These are phyloP conservation scores for Stylosanthes scabra DNA, from an alignment of 331 rosid genomes.

Conservation along the genomic window DNA sequence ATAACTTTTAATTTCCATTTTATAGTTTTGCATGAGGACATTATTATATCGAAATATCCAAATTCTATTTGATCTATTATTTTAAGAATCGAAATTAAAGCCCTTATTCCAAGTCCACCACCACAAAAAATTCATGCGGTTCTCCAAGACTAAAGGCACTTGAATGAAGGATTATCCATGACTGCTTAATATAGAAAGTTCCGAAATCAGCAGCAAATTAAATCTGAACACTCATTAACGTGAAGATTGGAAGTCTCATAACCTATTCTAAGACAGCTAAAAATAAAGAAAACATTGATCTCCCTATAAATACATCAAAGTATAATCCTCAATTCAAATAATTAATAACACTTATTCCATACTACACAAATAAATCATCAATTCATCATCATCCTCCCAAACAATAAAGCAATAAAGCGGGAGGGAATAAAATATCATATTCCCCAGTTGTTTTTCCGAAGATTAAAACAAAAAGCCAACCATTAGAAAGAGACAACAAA, in stretches of 20 bases:
- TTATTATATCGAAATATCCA: no score
- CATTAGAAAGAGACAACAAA: not conserved
- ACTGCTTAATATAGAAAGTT: not conserved
- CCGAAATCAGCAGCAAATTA: constrained; percentile 25
- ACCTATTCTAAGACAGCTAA: constrained; percentile 31
- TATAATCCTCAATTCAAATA: constrained; percentile 25
- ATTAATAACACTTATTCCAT: not conserved
- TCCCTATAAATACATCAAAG: constrained; percentile 5
- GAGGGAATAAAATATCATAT: constrained; percentile 24
- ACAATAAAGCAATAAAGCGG: constrained; percentile 32
- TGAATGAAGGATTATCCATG: no score
- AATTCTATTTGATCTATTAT: no score
- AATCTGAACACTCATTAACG: constrained; percentile 30
- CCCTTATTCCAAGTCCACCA: no score
- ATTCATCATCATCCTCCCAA: constrained; percentile 32
- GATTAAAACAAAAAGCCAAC: not conserved
- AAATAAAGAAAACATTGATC: not conserved
- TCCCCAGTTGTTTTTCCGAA: not conserved
- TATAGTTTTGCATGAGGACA: no score
- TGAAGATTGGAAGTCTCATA: not conserved
- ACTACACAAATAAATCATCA: not conserved
- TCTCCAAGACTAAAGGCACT: no score
- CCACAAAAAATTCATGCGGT: no score
- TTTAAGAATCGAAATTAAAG: no score
- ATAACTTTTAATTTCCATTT: no score